Conservation (phyloP, 352 stramenopile species). For the Pythium brachiatum region DNA sequence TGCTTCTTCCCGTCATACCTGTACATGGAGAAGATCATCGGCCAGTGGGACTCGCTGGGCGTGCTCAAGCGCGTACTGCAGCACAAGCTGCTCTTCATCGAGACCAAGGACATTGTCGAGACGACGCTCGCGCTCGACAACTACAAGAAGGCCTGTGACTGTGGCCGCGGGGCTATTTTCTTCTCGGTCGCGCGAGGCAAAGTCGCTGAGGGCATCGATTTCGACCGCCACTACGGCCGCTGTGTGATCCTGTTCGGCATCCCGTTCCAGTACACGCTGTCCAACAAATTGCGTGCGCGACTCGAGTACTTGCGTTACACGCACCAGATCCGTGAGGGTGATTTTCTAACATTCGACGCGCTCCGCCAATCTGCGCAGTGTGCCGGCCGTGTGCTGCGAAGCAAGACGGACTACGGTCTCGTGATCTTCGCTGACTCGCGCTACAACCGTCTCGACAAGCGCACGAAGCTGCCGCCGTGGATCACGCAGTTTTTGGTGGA, state of each 20-base stretch:
- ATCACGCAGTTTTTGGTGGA: constrained; percentile 97
- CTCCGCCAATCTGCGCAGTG: constrained; percentile 97
- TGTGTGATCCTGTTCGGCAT: constrained; percentile 98
- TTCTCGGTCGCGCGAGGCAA: constrained; percentile 98
- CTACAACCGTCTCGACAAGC: constrained; percentile 98
- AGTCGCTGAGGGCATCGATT: constrained; percentile 99
- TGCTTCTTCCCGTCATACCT: constrained; percentile 99
- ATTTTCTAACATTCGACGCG: constrained; percentile 99
- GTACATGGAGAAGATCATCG: constrained; percentile 99
- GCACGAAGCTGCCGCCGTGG: constrained; percentile 97
- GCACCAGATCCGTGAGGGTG: constrained; percentile 91
- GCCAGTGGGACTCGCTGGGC: constrained; percentile 92
- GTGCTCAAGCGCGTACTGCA: constrained; percentile 94
- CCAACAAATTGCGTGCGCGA: constrained; percentile 89
- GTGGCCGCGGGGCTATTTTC: constrained; percentile 96
- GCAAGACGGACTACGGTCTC: constrained; percentile 99
- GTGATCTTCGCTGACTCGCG: constrained; percentile 98
- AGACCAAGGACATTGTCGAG: constrained; percentile 99
- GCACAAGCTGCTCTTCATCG: constrained; percentile 99
- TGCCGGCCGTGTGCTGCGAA: constrained; percentile 96
- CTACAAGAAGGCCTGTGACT: constrained; percentile 96
- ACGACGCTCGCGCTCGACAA: constrained; percentile 98
- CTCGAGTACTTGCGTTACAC: constrained; percentile 97
- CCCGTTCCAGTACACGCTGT: constrained; percentile 99
- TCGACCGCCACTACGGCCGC: constrained; percentile 98